Conservation (phyloP, 2,329 filamentous ascomycete genomes). For the Bipolaris gigantea region DNA sequence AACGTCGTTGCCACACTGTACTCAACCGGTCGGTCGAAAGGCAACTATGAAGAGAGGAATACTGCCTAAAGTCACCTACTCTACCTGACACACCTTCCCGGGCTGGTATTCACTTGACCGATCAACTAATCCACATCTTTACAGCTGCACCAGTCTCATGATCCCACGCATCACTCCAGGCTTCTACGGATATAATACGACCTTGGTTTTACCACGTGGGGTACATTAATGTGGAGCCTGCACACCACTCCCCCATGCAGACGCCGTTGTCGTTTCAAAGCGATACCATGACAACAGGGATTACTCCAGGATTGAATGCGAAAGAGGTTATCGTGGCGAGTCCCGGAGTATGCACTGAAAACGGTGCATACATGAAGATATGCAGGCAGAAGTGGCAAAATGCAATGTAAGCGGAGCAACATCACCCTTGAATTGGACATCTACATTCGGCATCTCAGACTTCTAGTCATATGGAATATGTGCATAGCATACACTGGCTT, state of each 20-base stretch:
- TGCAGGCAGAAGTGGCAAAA: neutral
- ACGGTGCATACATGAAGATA: neutral
- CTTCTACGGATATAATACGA: neutral
- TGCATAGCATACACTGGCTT: neutral
- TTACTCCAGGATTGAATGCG: neutral
- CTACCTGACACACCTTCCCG: neutral
- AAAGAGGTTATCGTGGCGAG: neutral
- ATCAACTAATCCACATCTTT: neutral
- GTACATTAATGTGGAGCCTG: neutral
- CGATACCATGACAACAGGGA: neutral
- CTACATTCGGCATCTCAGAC: neutral
- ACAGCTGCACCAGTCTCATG: neutral
- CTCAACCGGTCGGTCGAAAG: neutral
- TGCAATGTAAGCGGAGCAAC: neutral
- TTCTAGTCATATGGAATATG: neutral
- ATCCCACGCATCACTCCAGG: neutral
- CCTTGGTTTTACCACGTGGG: too few relatives aligned
- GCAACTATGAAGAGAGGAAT: neutral
- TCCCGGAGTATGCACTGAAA: neutral
- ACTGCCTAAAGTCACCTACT: neutral
- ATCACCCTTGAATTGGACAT: too few relatives aligned
- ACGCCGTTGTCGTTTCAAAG: neutral
- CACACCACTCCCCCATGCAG: neutral
- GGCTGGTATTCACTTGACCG: neutral
- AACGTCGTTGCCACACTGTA: neutral